A percentile compares a stretch with the other conserved stretches of the same genome.
phyloP scores from a whole-genome alignment of 2,329 filamentous ascomycete genomes.

The Rutstroemia sp. region DNA sequence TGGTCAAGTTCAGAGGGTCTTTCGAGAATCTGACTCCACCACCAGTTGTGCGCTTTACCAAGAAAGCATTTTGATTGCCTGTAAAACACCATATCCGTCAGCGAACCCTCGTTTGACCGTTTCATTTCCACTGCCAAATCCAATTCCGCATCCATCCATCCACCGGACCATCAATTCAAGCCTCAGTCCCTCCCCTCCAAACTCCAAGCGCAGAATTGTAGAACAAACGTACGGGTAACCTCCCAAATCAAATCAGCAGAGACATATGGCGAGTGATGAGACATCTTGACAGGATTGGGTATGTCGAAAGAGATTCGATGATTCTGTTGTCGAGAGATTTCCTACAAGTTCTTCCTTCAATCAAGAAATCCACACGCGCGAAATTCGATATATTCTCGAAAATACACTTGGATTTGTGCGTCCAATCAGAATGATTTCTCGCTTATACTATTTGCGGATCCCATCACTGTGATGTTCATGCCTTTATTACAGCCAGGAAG shows the following conservation, averaged over 20 bases:
- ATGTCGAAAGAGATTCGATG: constrained; percentile 5
- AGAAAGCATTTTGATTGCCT: constrained; percentile 85
- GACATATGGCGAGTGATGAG: constrained; percentile 62
- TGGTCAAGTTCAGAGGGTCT: constrained; percentile 88
- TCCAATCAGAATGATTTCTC: constrained; percentile 4
- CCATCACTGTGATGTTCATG: background rate
- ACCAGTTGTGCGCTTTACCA: constrained; percentile 78
- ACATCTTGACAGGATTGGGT: constrained; percentile 22
- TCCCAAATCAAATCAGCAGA: constrained; percentile 93
- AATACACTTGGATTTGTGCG: constrained; percentile 3
- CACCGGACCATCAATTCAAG: background rate
- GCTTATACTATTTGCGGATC: constrained; percentile 3
- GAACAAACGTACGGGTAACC: constrained; percentile 73
- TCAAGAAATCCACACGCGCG: too few relatives aligned
- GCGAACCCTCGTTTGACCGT: background rate
- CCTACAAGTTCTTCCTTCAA: background rate
- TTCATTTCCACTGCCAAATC: background rate
- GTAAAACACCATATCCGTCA: constrained; percentile 15
- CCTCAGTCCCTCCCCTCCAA: background rate
- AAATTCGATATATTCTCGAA: constrained; percentile 2
- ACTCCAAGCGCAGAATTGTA: constrained; percentile 4
- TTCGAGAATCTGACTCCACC: constrained; percentile 87
- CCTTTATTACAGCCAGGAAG: background rate
- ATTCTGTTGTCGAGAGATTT: constrained; percentile 7
- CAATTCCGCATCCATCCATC: background rate